phyloP scores from a whole-genome alignment of 2,329 filamentous ascomycete genomes.

The Tolypocladium sp. region DNA sequence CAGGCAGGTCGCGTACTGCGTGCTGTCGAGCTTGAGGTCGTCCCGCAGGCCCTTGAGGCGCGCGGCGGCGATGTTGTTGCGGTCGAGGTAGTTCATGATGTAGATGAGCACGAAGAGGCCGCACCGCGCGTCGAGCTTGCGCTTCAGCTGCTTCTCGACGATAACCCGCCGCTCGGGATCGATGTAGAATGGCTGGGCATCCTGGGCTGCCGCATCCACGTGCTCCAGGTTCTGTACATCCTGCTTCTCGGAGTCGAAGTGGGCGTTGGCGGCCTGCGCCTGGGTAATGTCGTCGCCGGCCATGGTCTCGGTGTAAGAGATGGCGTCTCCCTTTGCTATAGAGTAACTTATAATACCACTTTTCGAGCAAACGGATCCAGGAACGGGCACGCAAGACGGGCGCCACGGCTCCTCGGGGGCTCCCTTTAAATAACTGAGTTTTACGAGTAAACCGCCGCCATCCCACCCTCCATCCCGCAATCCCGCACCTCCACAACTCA shows the following conservation, averaged over 20 bases:
- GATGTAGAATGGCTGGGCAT: constrained; percentile 6
- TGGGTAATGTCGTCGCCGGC: constrained; percentile 8
- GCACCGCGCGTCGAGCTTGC: constrained; percentile 62
- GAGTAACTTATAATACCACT: not conserved
- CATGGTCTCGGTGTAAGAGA: constrained; percentile 3
- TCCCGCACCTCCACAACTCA: not conserved
- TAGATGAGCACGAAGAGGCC: constrained; percentile 66
- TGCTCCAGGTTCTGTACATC: constrained; percentile 7
- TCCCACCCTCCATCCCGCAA: not conserved
- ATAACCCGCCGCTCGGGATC: constrained; percentile 38
- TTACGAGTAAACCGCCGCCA: not conserved
- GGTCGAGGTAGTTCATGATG: constrained; percentile 62
- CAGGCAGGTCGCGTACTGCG: constrained; percentile 54
- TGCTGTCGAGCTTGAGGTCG: constrained; percentile 46
- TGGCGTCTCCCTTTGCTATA: not conserved
- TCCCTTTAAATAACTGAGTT: not conserved
- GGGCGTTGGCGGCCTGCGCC: not conserved
- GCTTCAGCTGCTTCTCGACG: constrained; percentile 57
- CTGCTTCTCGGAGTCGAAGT: constrained; percentile 5
- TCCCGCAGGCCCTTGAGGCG: constrained; percentile 54
- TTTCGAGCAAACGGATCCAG: not conserved
- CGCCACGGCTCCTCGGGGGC: not conserved
- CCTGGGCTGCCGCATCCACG: not conserved
- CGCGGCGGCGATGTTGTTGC: constrained; percentile 61
- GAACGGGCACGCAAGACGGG: not conserved